Conservation (phyloP, 2,329 filamentous ascomycete species). For the Alternaria brassicae region DNA sequence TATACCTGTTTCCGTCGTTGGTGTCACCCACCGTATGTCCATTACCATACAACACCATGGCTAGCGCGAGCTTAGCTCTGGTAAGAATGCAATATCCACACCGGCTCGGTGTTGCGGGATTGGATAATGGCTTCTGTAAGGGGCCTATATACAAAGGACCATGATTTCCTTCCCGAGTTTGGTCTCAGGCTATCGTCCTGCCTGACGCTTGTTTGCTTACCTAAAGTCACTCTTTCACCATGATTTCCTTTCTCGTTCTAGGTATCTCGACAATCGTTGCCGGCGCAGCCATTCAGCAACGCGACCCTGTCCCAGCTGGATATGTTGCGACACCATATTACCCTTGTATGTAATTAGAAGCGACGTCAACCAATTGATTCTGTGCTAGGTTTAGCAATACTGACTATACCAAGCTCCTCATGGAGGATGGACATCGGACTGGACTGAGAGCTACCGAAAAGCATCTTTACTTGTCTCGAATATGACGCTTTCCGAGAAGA, state of each 20-base stretch:
- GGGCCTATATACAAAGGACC: constrained; percentile 11
- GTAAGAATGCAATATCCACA: constrained; percentile 1
- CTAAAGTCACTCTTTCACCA: constrained; percentile 22
- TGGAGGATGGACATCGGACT: constrained; percentile 73
- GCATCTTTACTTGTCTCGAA: constrained; percentile 71
- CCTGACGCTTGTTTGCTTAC: constrained; percentile 4
- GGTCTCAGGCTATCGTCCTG: constrained; percentile 6
- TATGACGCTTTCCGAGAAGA: constrained; percentile 83
- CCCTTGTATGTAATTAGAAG: constrained; percentile 52
- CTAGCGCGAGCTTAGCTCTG: constrained; percentile 15
- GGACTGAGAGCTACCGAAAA: constrained; percentile 73
- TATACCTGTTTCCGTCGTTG: constrained; percentile 7
- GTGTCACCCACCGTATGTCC: constrained; percentile 2
- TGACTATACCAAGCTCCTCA: constrained; percentile 59
- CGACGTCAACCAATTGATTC: not conserved
- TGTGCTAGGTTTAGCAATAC: not conserved
- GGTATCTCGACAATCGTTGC: constrained; percentile 29
- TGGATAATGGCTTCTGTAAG: not conserved
- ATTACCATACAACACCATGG: constrained; percentile 13
- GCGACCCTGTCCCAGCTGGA: constrained; percentile 42
- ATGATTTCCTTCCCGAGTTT: not conserved
- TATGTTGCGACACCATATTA: constrained; percentile 67
- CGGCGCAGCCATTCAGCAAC: constrained; percentile 39
- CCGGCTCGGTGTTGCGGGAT: constrained; percentile 18
- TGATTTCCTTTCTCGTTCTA: constrained; percentile 32